A percentile compares a stretch with the other conserved stretches of the same genome.
These are phyloP conservation scores for Neurospora intermedia DNA, from an alignment of 495 filamentous ascomycete species.

Conservation along the genomic window DNA sequence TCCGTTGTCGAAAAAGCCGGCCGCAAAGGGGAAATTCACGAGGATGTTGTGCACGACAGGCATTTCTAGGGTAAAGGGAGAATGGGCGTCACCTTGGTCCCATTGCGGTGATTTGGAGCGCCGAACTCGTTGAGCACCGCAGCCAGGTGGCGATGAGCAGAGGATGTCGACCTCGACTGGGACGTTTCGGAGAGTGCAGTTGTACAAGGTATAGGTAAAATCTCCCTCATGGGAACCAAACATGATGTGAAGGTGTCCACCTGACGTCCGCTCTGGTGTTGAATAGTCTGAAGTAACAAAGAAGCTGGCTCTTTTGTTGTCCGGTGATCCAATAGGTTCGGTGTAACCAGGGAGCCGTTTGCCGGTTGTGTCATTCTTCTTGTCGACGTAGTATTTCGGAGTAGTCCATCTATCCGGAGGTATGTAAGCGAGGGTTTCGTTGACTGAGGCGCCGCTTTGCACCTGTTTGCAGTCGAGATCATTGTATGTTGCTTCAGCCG, in stretches of 20 bases:
- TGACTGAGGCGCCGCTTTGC: neutral
- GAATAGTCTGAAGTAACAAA: neutral
- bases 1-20: neutral
- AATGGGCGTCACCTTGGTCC: neutral
- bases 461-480: neutral
- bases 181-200: neutral
- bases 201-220: neutral
- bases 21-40: neutral
- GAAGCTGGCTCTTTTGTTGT: neutral
- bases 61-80: neutral
- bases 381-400: neutral
- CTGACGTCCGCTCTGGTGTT: neutral
- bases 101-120: neutral
- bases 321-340: neutral
- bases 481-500: neutral
- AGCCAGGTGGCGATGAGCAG: neutral
- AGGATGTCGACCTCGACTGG: neutral
- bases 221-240: neutral
- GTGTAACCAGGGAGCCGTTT: neutral
- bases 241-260: neutral
- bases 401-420: neutral
- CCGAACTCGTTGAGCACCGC: neutral
- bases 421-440: neutral
- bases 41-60: neutral
- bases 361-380: neutral